Base-by-base conservation (phyloP, 768 basidiomycete genomes). In the Dictyophora rubrovolvata region DNA sequence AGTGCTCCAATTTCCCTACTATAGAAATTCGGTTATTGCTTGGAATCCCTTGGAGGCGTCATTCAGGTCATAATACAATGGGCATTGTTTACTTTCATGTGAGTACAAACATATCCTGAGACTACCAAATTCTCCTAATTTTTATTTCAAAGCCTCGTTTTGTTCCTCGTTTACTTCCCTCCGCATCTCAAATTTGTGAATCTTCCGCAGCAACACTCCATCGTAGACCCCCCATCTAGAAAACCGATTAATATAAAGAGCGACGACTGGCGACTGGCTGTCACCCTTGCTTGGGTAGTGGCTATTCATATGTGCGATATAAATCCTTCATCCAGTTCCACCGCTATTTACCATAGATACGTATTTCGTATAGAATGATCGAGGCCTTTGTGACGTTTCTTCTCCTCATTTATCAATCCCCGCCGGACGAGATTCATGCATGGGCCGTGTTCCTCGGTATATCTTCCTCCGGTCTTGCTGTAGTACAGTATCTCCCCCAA, bases 111-210 rank as follows among this genome's bases (percentile, higher is more conserved):
- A 21, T 48, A 50, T 5, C 22, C 22, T 10, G 18, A 36, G 42
- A 52, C 28, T 36, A 22, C 23, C 1, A 14, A 20, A 21, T 21
- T 37, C 9, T 5, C 48, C 14, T 50, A 18, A 51, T 36, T 23
- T 53, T 21, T 48, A 54, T 22, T 17, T 7, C n/a, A 4, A 63
- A 97, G 94, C 48, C 77, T 97, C 60, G 78, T 94, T 0, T 81
- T 99, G 1, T 98, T 89, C 73, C 85, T 99, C 74, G 74, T 88
- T 46, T 98, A 93, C 75, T 98, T 91, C 69, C 96, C 96, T 0
- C 72, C 78, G 6, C 82, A 89, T 65, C 82, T 87, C 67, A 96
- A 94, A 72, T 89, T 85, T 67, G 71, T 72, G 51, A 71, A 75
- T 21, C 50, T 59, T 59, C 57, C 57, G 50, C 57, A 37, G 23